Evolutionary conservation across 768 basidiomycete species (phyloP), one percentile per base, ranked within the genome.

Genomic region (Pisolithus microcarpus): DNA sequence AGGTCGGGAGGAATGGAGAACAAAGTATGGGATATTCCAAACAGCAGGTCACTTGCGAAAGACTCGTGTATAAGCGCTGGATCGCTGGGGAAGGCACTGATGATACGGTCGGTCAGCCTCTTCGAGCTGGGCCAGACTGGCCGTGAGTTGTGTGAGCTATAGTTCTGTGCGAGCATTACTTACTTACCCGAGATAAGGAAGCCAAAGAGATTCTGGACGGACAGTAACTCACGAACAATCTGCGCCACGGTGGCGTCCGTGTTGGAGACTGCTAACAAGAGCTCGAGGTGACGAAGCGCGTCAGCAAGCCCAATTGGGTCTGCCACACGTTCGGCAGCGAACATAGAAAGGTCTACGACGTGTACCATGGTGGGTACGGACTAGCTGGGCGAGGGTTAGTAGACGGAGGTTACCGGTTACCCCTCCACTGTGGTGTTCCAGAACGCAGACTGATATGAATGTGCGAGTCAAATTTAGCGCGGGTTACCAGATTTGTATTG

Each of bases 21-120:
- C 0, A 69, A 46, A 49, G 49, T 53, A 15, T 57, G 52, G 4
- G 66, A 64, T 34, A 73, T 51, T 19, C 53, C 50, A 9, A 38
- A 54, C 37, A 72, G 54, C 24, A 72, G 46, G 18, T 42, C 51
- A 24, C 34, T 43, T 16, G 59, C 50, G 24, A 19, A 50, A 4
- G 71, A 70, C 3, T 42, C 8, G 13, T 43, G 49, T 43, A 66
- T 57, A 16, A 51, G 58, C 13, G 56, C 54, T 7, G 61, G 53
- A 38, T 57, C 57, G 0, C 45, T 50, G 1, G 72, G 74, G 47
- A 71, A 75, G 15, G 52, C 48, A 15, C 62, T 53, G 16, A 73
- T 16, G 26, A 75, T 66, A 60, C 58, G 66, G 36, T 31, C 18
- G 38, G 56, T 51, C 21, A 71, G n/a, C 18, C 31, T 15, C 21